Evolutionary conservation across 768 basidiomycete species (phyloP).

Genomic region (Auricularia sp.): DNA sequence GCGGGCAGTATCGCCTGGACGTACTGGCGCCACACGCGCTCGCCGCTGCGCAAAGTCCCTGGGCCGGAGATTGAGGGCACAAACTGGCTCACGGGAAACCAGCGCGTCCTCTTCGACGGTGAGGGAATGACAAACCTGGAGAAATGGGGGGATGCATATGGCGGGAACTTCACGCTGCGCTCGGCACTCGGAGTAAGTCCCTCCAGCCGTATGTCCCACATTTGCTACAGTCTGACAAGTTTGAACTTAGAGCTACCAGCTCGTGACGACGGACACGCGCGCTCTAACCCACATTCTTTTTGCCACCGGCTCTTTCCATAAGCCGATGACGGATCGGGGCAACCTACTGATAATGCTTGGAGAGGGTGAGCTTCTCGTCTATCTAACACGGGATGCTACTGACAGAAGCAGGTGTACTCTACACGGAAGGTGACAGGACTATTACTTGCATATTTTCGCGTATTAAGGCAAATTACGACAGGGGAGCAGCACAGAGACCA

Average conservation of each 20-base stretch:
- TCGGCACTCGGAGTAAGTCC: neutral
- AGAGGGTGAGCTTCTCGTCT: constrained; percentile 3
- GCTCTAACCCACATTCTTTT: constrained; percentile 57
- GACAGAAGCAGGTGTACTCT: neutral
- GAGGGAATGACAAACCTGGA: neutral
- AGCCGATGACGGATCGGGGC: constrained; percentile 33
- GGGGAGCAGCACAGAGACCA: neutral
- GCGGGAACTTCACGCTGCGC: neutral
- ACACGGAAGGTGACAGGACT: constrained; percentile 17
- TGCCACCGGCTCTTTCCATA: constrained; percentile 46
- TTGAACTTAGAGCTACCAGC: constrained; percentile 16
- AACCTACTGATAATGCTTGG: constrained; percentile 34
- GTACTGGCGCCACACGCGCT: neutral
- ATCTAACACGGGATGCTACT: neutral
- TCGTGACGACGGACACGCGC: constrained; percentile 51
- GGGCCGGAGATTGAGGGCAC: neutral
- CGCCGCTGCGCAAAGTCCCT: neutral
- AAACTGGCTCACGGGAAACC: neutral
- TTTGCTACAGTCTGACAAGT: neutral
- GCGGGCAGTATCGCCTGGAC: too few species aligned
- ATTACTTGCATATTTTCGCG: too few species aligned
- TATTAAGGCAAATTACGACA: neutral
- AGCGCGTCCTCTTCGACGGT: neutral
- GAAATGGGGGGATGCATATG: neutral
- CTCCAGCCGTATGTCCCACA: neutral